Evolutionary conservation across 352 stramenopile species (phyloP).

Genomic region (Plasmopara halstedii): DNA sequence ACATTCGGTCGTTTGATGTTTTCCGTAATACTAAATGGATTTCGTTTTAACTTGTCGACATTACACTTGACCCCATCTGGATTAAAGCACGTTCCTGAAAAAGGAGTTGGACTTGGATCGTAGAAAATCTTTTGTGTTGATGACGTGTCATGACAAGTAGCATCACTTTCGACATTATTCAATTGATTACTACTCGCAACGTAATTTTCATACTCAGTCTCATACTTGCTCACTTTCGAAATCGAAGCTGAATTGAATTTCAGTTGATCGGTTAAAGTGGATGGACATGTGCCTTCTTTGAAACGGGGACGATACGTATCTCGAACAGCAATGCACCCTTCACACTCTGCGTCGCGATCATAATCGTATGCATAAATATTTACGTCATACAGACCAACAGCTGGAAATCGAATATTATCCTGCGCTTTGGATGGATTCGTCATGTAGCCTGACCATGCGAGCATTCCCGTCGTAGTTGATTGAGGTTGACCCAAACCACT

Average conservation of each 20-base stretch:
- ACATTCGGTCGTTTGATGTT: not conserved
- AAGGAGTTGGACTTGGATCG: not conserved
- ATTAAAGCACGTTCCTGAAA: not conserved
- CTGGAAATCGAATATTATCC: slow-evolving; percentile 20
- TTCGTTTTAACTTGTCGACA: slow-evolving; percentile 2
- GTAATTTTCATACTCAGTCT: not conserved
- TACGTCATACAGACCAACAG: slow-evolving; percentile 36
- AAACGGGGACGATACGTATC: slow-evolving; percentile 33
- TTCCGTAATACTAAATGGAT: not conserved
- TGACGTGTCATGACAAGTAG: not conserved
- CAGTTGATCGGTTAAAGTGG: not conserved
- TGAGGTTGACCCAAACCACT: not conserved
- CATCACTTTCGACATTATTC: slow-evolving; percentile 5
- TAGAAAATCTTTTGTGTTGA: slow-evolving; percentile 3
- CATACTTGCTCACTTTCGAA: not conserved
- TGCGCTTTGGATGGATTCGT: slow-evolving; percentile 14
- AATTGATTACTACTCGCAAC: not conserved
- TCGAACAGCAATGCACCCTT: slow-evolving; percentile 35
- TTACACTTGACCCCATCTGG: slow-evolving; percentile 1
- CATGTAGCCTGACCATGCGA: slow-evolving; percentile 35
- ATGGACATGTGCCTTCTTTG: not conserved
- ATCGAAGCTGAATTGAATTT: not conserved
- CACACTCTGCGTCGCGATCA: slow-evolving; percentile 15
- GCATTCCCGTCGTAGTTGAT: not conserved
- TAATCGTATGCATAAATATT: slow-evolving; percentile 36